Percentiles rank a stretch among this genome's conserved stretches.
Conservation (phyloP, 2,329 filamentous ascomycete genomes). For the Aspergillus cejpii region DNA sequence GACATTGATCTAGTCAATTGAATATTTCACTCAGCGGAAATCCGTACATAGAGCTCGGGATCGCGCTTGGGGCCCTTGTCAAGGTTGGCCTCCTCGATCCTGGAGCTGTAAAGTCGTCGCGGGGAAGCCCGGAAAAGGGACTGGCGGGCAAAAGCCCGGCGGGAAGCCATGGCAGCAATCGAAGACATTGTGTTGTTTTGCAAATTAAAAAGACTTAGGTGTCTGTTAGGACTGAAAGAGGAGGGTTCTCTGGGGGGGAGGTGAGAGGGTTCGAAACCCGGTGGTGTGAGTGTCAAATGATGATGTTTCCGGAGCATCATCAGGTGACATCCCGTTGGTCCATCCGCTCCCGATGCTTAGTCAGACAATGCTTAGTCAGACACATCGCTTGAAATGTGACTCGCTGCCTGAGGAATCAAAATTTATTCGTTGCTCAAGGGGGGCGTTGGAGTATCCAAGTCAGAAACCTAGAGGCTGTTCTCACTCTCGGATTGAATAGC, state of each 20-base stretch:
- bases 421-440: not conserved
- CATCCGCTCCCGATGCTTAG: conserved; percentile 15
- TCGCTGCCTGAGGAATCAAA: conserved; percentile 17
- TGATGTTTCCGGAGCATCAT: conserved; percentile 31
- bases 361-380: conserved; percentile 20
- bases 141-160: conserved; percentile 39
- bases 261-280: conserved; percentile 24
- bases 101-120: conserved; percentile 37
- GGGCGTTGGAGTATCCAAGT: not conserved
- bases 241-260: conserved; percentile 13
- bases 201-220: conserved; percentile 12
- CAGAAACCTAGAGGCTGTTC: too few relatives aligned
- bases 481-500: too few relatives aligned
- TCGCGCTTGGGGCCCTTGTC: conserved; percentile 61
- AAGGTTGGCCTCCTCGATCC: conserved; percentile 47
- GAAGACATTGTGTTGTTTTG: conserved; percentile 34
- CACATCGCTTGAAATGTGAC: conserved; percentile 1
- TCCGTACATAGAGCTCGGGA: conserved; percentile 66
- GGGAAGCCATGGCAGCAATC: conserved; percentile 38
- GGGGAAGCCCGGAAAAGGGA: conserved; percentile 37
- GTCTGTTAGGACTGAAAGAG: conserved; percentile 14
- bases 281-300: conserved; percentile 25
- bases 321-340: conserved; percentile 23
- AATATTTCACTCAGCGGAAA: conserved; percentile 8
- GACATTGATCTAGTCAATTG: conserved; percentile 10